Base-by-base conservation (phyloP, 192 early-diverging fungal genomes). In the Rhizophagus sp. region DNA sequence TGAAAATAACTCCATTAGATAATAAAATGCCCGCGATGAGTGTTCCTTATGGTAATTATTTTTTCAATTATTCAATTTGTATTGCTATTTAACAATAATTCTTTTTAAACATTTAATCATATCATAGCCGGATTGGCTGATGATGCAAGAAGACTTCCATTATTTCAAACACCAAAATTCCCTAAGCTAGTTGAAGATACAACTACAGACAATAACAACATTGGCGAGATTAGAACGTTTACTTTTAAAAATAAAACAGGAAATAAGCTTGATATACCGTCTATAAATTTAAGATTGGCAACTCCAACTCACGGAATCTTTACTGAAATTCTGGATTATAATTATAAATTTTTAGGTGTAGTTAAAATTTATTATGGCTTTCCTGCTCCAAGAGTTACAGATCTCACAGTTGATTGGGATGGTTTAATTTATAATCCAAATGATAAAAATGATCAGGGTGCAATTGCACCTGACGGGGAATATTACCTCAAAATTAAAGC, bases 1-100 rank as follows among this genome's bases (percentile, higher is more conserved):
- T 90, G 50, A 78, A 82, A 27, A 76, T 87, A 30, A 80, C 72
- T 10, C 83, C 81, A 36, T 75, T 69, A 36, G 80, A 75, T 52
- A 7, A 57, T 15, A 30, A 30, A 15, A 75, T 13, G 22, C 8
- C 27, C 17, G 15, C 5, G 19, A 17, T 79, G 34, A 34, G 9
- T 19, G 49, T 79, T 36, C 64, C 78, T 30, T 79, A 79, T 69
- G 78, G 67, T 69, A n/a, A 69, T 10, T 7, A n/a, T 69, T 39
- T 34, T 39, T 69, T 17, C 19, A 34, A 44, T 69, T 41, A 22
- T 69, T 69, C 19, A 34, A 34, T 36, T 66, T 30, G 10, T 22
- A 24, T n/a, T 63, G 9, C 0, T 25, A 25, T 63, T 63, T 19
- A 66, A n/a, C 17, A 33, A 33, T 25, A 13, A 33, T 69, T 69